Conservation (phyloP, 225 moss, liverwort and hornwort species). For the Sphagnum contortum region DNA sequence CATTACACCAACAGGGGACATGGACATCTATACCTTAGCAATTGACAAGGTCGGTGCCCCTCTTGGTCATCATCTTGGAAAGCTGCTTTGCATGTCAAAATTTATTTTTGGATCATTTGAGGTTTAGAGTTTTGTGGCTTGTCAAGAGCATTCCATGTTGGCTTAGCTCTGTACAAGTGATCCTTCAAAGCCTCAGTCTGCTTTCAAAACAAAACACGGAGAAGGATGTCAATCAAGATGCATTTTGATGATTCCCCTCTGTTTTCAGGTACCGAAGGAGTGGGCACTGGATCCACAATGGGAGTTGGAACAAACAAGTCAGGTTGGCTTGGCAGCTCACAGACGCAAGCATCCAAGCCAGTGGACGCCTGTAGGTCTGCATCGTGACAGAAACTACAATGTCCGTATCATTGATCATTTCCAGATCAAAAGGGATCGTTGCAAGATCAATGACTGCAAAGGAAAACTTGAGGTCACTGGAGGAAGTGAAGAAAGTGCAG, state of each 20-base stretch:
- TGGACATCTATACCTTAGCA: constrained; percentile 70
- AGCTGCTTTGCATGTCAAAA: too few species aligned
- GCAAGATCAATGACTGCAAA: constrained; percentile 10
- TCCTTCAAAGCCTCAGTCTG: too few species aligned
- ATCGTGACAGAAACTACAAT: constrained; percentile 66
- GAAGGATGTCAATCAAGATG: too few species aligned
- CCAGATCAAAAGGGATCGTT: constrained; percentile 43
- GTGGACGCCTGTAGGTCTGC: constrained; percentile 79
- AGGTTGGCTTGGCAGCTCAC: constrained; percentile 40
- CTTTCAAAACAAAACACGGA: too few species aligned
- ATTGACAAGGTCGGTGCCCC: constrained; percentile 70
- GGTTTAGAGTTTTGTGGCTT: too few species aligned
- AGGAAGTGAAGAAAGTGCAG: constrained; percentile 5
- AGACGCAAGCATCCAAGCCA: constrained; percentile 80
- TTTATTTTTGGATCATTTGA: too few species aligned
- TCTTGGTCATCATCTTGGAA: too few species aligned
- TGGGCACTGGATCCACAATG: constrained; percentile 89
- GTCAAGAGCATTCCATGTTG: too few species aligned
- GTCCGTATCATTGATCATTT: constrained; percentile 77
- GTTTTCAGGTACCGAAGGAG: constrained; percentile 78
- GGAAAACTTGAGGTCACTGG: constrained; percentile 9
- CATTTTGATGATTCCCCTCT: too few species aligned
- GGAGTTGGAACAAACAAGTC: constrained; percentile 65
- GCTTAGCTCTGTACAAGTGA: too few species aligned
- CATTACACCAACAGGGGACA: constrained; percentile 62